Conservation (phyloP, 345 rosid species). For the Arabis alpina region DNA sequence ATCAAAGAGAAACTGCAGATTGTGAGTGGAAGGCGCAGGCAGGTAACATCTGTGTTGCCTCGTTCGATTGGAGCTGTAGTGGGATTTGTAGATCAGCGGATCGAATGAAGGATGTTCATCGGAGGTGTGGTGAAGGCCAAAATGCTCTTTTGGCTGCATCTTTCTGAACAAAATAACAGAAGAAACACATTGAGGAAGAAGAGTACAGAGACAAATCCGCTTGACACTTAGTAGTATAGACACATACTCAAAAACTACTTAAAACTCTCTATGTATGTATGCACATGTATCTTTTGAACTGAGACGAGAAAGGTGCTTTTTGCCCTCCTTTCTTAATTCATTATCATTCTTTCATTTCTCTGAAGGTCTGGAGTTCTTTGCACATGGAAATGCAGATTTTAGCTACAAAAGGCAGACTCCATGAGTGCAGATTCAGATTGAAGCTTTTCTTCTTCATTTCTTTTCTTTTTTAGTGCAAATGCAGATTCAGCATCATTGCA, state of each 20-base stretch:
- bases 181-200: conserved; percentile 26
- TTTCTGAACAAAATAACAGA: conserved; percentile 46
- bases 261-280: conserved; percentile 34
- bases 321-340: conserved; percentile 40
- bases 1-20: conserved; percentile 50
- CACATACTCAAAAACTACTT: conserved; percentile 9
- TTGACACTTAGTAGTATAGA: conserved; percentile 34
- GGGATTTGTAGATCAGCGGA: conserved; percentile 89
- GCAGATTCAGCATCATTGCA: conserved; percentile 20
- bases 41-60: conserved; percentile 86
- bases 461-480: too few relatives aligned
- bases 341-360: conserved; percentile 4
- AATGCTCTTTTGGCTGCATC: conserved; percentile 72
- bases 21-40: conserved; percentile 99
- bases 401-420: conserved; percentile 37
- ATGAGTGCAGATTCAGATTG: conserved; percentile 17
- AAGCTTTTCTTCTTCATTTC: too few relatives aligned
- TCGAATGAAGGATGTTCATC: conserved; percentile 85
- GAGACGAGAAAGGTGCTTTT: conserved; percentile 44
- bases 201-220: conserved; percentile 35
- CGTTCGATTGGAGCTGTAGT: conserved; percentile 91
- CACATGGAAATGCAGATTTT: conserved; percentile 29
- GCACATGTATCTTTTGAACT: conserved; percentile 22
- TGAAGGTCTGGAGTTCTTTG: conserved; percentile 27
- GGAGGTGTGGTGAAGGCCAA: conserved; percentile 88